Evolutionary conservation across 345 rosid species (phyloP).

Genomic region (Citrus sp.): DNA sequence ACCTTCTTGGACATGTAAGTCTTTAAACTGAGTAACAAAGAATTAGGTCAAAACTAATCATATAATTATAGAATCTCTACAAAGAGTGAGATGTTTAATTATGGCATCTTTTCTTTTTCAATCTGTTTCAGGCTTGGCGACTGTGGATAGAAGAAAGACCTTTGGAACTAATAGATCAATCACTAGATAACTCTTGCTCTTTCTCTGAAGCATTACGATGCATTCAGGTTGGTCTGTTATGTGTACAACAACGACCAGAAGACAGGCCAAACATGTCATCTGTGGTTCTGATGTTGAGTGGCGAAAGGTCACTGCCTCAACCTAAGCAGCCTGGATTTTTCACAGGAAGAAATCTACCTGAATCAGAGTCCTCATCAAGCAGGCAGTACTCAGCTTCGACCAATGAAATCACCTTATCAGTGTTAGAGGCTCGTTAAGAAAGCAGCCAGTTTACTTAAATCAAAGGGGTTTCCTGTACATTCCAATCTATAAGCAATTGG

Average conservation of each 20-base stretch:
- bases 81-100: not conserved
- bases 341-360: constrained; percentile 21
- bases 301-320: constrained; percentile 20
- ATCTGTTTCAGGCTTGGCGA: constrained; percentile 26
- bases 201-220: constrained; percentile 13
- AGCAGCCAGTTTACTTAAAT: not conserved
- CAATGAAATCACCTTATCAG: constrained; percentile 18
- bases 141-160: constrained; percentile 18
- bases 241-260: constrained; percentile 28
- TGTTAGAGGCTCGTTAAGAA: constrained; percentile 15
- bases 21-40: not conserved
- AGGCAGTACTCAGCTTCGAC: constrained; percentile 4
- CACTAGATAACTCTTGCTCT: not conserved
- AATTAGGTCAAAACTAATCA: no score
- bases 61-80: not conserved
- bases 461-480: not conserved
- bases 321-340: constrained; percentile 33
- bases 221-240: constrained; percentile 22
- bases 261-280: constrained; percentile 30
- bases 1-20: constrained; percentile 18
- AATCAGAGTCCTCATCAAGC: constrained; percentile 10
- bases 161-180: constrained; percentile 19
- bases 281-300: constrained; percentile 28
- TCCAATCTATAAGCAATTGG: not conserved
- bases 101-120: not conserved